A percentile compares a stretch with the other conserved stretches of the same genome.
Evolutionary conservation across 805 yeast species (phyloP).

Genomic region (Komagataella pastoris): DNA sequence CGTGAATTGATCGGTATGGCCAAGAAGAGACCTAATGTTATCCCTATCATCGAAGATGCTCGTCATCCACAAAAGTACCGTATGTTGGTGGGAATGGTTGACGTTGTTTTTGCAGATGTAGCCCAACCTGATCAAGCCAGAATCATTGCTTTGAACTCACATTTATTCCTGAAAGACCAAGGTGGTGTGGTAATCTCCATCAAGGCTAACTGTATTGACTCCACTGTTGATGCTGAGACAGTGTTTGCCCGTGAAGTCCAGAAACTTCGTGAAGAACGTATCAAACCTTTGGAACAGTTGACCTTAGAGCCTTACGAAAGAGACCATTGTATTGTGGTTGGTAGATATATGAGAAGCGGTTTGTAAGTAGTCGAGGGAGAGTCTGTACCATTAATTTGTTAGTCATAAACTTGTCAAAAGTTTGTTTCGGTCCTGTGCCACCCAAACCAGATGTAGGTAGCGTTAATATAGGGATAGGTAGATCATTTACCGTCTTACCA

Average conservation of each 20-base stretch:
- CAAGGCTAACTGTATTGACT: slow-evolving; percentile 99
- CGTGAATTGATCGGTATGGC: slow-evolving; percentile 99
- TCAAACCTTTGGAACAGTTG: slow-evolving; percentile 96
- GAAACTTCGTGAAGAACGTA: slow-evolving; percentile 96
- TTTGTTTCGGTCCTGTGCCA: background rate
- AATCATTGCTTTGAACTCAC: slow-evolving; percentile 96
- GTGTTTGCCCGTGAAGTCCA: slow-evolving; percentile 99
- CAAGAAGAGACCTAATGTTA: slow-evolving; percentile 98
- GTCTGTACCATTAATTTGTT: background rate
- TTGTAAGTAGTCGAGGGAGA: slow-evolving; percentile 17
- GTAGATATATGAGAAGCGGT: slow-evolving; percentile 90
- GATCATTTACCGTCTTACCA: background rate
- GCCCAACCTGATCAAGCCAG: slow-evolving; percentile 99
- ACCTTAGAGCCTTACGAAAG: slow-evolving; percentile 99
- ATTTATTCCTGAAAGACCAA: slow-evolving; percentile 93
- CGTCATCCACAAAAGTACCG: slow-evolving; percentile 99
- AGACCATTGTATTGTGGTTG: slow-evolving; percentile 98
- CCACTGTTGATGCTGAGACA: slow-evolving; percentile 98
- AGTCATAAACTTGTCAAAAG: background rate
- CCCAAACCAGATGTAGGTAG: background rate
- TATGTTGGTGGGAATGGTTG: slow-evolving; percentile 98
- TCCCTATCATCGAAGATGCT: slow-evolving; percentile 98
- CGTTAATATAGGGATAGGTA: background rate
- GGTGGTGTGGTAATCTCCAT: slow-evolving; percentile 98
- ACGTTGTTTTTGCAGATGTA: slow-evolving; percentile 97